Evolutionary conservation across 1,139 yeast genomes (phyloP), one percentile per base, ranked within the genome.

Genomic region (Diutina pseudorugosa): DNA sequence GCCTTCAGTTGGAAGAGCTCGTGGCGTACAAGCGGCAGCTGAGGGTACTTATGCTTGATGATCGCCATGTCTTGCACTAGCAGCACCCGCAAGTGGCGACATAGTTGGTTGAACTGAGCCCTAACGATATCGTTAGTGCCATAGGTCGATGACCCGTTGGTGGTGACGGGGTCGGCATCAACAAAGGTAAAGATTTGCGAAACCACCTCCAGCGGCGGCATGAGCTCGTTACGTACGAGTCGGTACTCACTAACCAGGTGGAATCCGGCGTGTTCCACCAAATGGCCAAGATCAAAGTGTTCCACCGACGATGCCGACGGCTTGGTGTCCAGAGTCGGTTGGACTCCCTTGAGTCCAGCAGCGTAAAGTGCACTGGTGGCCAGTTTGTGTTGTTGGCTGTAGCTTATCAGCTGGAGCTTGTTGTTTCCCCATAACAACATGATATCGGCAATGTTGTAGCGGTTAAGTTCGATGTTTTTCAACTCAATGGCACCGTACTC

Each of bases 51-150:
- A 41, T 54, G 56, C 51, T 60, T 61, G 1, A 70, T 53, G 1
- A 66, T 53, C 3, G 65, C 68, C 73, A 70, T 69, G 55, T 70
- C 74, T 57, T 70, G 74, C 36, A 66, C 59, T 41, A 70, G 57
- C 41, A 62, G 58, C 42, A 62, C 57, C 52, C 73, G 57, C 33
- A 70, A 58, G 56, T 59, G 55, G 2, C 53, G 51, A 33, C 69
- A 58, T 2, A 55, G 43, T 11, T 40, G 12, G 36, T 33, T 19
- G 30, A 55, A 27, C 14, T 27, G 20, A 3, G 33, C 40, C 25
- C 19, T 14, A 5, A 41, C 20, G 21, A 9, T 16, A 16, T 16
- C 21, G 3, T 9, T 11, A 16, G 12, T 41, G 19, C n/a, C 41
- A 36, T 36, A 12, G 11, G 21, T 16, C 11, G 19, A 16, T 4